Evolutionary conservation across 495 filamentous ascomycete species (phyloP), one percentile per base, ranked within the genome.

Genomic region (Trichoderma reesei): DNA sequence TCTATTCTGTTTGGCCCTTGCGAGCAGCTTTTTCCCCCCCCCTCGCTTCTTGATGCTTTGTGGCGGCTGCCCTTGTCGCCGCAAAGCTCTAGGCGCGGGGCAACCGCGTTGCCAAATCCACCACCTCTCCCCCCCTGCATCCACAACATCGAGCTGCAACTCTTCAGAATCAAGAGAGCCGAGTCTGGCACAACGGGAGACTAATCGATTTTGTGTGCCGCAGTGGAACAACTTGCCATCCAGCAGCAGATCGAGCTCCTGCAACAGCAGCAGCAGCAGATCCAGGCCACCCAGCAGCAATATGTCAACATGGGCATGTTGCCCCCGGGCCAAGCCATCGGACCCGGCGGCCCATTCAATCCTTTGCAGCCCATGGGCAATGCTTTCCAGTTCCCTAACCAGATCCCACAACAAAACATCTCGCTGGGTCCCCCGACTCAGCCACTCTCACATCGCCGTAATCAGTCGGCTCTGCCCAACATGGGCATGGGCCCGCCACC

Each of bases 211-310:
- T 26, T 1, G 26, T 65, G 67, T 56, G 66, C 46, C 63, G 38
- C 68, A 94, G 91, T 96, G 91, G 94, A 98, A 82, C 95, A 98
- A 87, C 84, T 98, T 69, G 92, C 94, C 72, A 89, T 98, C 76
- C 93, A 96, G 75, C 94, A 98, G 80, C 94, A 98, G 76, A 97
- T 98, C 72, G 92, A 98, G 78, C 82, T 93, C 76, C 84, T 98
- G 68, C 94, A 98, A 78, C 92, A 96, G 73, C 95, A 98, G 72
- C 94, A 98, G 72, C 95, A 98, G 76, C 95, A 98, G 72, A 95
- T 98, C 74, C 89, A 93, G 72, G 90, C 89, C 63, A 92, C 91
- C 62, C 92, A 97, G 68, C 92, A 96, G 75, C 93, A 98, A 74
- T 98, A 96, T 77, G 89, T 95, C 65, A 94, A 95, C 73, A 93